Evolutionary conservation across 768 basidiomycete genomes (phyloP), one percentile per base, ranked within the genome.

Genomic region (Mycena galopus): DNA sequence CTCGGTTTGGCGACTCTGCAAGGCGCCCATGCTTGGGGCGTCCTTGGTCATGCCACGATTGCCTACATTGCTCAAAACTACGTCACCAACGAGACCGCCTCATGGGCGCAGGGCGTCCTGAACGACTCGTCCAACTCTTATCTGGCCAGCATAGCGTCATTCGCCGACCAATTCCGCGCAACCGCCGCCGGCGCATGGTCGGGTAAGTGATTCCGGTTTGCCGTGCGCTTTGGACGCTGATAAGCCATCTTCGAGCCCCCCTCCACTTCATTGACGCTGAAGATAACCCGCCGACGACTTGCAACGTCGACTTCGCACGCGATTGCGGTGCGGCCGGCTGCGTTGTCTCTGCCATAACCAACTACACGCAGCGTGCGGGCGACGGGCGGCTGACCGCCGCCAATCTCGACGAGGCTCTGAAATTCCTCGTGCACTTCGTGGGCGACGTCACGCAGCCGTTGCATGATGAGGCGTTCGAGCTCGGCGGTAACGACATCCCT

Each of bases 181-280:
- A 63, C 64, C 8, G 32, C 73, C 30, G 75, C 66, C 21, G 75
- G 68, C 23, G 65, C 62, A 4, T 77, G 59, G 59, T 74, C 78
- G 2, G 55, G 55, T 30, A 32, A n/a, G 32, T 57, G 8, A 0
- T 33, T 32, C 21, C 12, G 21, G 32, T 57, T 17, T 19, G 14
- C n/a, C n/a, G 27, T 19, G 21, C 19, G 21, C 6, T 7, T 1
- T 32, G 55, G 21, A 57, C 12, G 12, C 76, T 85, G 29, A 77
- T 77, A 50, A 83, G 83, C 33, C 16, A 19, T 73, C 62, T 84
- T 29, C 81, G 71, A 56, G 68, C 70, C 35, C 76, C 78, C 1
- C 76, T 82, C 59, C 84, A 84, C 69, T 85, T 80, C 72, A 79
- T 84, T 39, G 82, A 85, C 51, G 84, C 83, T 7, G 75, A 82